These are phyloP conservation scores for Globisporangium splendens DNA, from an alignment of 352 stramenopile species.

Conservation along the genomic window DNA sequence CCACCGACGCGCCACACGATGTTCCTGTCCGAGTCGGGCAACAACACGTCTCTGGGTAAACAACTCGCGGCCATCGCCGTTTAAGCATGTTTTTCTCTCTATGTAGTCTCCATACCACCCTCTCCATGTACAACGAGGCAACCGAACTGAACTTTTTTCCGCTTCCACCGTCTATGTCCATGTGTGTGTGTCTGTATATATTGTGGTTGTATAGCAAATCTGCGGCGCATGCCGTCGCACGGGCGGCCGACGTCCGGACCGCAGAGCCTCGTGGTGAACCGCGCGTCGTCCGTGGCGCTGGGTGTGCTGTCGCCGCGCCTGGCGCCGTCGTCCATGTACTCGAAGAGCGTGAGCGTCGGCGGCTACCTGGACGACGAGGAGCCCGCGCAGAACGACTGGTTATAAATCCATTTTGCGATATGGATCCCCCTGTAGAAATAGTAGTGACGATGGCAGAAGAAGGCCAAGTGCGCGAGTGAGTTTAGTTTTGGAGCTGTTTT, in stretches of 20 bases:
- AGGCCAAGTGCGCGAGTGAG: too few relatives aligned
- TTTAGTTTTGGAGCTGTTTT: constrained; percentile 4
- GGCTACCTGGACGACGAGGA: constrained; percentile 64
- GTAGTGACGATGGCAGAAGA: not conserved
- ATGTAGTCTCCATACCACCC: constrained; percentile 3
- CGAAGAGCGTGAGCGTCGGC: constrained; percentile 71
- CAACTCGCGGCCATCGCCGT: constrained; percentile 1
- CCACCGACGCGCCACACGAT: constrained; percentile 39
- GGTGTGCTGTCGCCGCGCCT: constrained; percentile 28
- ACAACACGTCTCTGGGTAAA: constrained; percentile 32
- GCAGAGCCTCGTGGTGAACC: constrained; percentile 44
- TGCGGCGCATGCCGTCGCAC: constrained; percentile 50
- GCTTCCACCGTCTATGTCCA: constrained; percentile 3
- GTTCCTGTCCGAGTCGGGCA: constrained; percentile 33
- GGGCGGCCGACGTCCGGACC: constrained; percentile 30
- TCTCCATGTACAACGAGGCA: constrained; percentile 16
- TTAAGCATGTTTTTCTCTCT: constrained; percentile 8
- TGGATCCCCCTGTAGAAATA: constrained; percentile 12
- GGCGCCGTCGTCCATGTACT: constrained; percentile 38
- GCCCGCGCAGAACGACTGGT: constrained; percentile 69
- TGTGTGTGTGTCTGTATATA: not conserved
- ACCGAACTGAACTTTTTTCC: constrained; percentile 18
- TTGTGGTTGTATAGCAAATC: constrained; percentile 35
- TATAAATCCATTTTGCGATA: constrained; percentile 34
- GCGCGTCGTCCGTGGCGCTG: constrained; percentile 47